Evolutionary conservation across 495 filamentous ascomycete species (phyloP).

Genomic region (Xylaria nigripes): DNA sequence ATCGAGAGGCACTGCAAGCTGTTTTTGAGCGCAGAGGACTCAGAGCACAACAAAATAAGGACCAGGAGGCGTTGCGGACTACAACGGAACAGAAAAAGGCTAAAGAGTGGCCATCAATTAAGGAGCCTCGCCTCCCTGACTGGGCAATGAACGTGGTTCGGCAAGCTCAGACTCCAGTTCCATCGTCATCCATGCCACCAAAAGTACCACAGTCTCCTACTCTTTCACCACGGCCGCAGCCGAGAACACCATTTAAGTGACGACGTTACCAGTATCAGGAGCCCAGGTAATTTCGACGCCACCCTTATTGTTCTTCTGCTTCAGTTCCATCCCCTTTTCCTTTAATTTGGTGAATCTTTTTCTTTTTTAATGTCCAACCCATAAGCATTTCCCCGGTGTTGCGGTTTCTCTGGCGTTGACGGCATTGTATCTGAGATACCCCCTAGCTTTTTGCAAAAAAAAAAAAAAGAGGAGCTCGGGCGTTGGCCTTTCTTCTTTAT

Average conservation of each 20-base stretch:
- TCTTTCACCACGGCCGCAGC: background rate
- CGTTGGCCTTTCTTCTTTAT: background rate
- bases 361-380: background rate
- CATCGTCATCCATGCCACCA: constrained; percentile 4
- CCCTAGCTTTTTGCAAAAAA: background rate
- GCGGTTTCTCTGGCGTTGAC: background rate
- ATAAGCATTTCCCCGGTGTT: background rate
- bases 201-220: background rate
- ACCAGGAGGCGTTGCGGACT: constrained; percentile 13
- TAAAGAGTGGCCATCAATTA: constrained; percentile 9
- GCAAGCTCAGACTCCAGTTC: constrained; percentile 12
- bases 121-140: constrained; percentile 18
- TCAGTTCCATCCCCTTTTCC: background rate
- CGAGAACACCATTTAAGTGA: background rate
- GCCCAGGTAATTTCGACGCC: background rate
- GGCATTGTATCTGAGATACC: constrained; percentile 5
- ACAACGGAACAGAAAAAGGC: constrained; percentile 16
- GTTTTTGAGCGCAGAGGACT: constrained; percentile 18
- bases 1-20: constrained; percentile 18
- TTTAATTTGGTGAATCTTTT: background rate
- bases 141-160: constrained; percentile 19
- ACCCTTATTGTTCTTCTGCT: background rate
- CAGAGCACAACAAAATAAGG: constrained; percentile 14
- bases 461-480: constrained; percentile 1
- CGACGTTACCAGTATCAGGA: background rate